Conservation (phyloP, 2,329 filamentous ascomycete species). For the Botrytis cinerea region DNA sequence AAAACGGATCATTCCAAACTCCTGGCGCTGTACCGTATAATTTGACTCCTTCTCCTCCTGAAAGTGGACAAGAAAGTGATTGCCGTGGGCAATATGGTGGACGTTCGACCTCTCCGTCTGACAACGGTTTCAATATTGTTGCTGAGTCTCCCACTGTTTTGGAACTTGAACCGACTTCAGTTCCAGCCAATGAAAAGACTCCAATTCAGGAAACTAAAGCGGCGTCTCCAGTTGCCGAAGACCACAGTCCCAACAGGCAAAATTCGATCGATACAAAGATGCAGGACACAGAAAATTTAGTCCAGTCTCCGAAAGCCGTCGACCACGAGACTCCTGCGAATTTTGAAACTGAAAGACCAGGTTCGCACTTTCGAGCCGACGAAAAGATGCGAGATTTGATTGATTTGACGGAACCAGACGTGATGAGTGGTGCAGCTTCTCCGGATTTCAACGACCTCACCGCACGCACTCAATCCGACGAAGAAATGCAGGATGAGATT, state of each 20-base stretch:
- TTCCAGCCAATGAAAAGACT: neutral
- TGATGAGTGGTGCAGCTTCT: neutral
- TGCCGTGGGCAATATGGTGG: neutral
- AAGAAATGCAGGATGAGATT: neutral
- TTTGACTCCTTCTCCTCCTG: slow-evolving; percentile 1
- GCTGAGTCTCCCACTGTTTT: neutral
- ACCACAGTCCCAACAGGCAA: neutral
- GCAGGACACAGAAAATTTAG: neutral
- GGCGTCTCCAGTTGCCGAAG: neutral
- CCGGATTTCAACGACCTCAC: neutral
- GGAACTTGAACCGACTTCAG: neutral
- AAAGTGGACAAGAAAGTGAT: neutral
- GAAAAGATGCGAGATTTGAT: neutral
- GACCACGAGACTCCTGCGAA: neutral
- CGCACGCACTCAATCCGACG: neutral
- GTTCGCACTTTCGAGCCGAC: neutral
- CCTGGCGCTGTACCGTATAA: slow-evolving; percentile 16
- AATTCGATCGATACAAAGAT: neutral
- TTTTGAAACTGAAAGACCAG: neutral
- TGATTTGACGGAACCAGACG: neutral
- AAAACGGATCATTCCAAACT: neutral
- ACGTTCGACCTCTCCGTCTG: neutral
- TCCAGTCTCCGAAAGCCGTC: neutral
- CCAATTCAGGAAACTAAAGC: neutral
- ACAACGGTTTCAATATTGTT: neutral